These are phyloP conservation scores for Metschnikowia lunata DNA, from an alignment of 805 yeast genomes.

Conservation along the genomic window DNA sequence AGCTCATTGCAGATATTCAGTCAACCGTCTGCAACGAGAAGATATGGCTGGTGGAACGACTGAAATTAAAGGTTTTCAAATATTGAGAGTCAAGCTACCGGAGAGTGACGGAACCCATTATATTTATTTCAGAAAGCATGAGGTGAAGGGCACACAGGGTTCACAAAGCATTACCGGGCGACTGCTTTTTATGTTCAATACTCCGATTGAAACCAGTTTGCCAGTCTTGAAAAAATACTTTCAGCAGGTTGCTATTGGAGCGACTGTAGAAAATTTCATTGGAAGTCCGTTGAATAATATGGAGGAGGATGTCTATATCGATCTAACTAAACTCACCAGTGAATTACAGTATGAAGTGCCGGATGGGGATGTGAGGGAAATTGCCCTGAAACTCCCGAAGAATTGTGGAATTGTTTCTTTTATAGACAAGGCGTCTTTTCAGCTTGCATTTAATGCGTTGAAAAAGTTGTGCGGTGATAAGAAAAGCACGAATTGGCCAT, in stretches of 20 bases:
- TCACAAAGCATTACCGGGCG: slow-evolving; percentile 24
- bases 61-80: slow-evolving; percentile 56
- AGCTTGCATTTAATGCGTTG: slow-evolving; percentile 61
- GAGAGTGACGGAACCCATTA: slow-evolving; percentile 45
- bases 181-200: slow-evolving; percentile 69
- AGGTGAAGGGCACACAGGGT: slow-evolving; percentile 31
- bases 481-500: slow-evolving; percentile 36
- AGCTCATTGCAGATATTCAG: background rate
- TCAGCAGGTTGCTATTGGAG: slow-evolving; percentile 55
- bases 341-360: slow-evolving; percentile 39
- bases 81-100: slow-evolving; percentile 46
- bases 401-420: slow-evolving; percentile 71
- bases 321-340: slow-evolving; percentile 56
- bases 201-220: slow-evolving; percentile 61
- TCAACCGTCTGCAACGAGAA: background rate
- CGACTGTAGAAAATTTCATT: slow-evolving; percentile 50
- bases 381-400: slow-evolving; percentile 53
- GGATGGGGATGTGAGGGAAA: slow-evolving; percentile 22
- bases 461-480: slow-evolving; percentile 40
- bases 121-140: slow-evolving; percentile 64
- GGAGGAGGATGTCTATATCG: slow-evolving; percentile 41
- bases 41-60: slow-evolving; percentile 12
- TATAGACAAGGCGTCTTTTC: slow-evolving; percentile 64
- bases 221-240: slow-evolving; percentile 54
- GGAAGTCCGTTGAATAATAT: slow-evolving; percentile 36